Conservation (phyloP, 2,329 filamentous ascomycete species). For the Arthroderma uncinatum region DNA sequence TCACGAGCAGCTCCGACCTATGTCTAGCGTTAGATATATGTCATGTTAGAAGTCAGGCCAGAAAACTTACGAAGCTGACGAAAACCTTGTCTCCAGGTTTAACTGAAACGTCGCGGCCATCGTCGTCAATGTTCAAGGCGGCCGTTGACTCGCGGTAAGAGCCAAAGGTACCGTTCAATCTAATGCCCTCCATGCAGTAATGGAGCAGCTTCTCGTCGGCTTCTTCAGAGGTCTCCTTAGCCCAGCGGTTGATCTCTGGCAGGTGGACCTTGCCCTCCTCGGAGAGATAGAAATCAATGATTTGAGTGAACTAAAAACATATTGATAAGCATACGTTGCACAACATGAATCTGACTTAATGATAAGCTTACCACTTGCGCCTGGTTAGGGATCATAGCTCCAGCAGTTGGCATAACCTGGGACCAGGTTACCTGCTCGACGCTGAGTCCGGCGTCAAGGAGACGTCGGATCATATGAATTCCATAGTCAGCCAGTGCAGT, state of each 20-base stretch:
- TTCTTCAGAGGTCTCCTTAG: conserved; percentile 25
- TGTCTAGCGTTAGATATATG: conserved; percentile 50
- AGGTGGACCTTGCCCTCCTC: conserved; percentile 34
- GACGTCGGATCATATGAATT: conserved; percentile 50
- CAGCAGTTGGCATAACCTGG: conserved; percentile 57
- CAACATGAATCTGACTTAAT: conserved; percentile 33
- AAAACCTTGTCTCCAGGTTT: conserved; percentile 34
- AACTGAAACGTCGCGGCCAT: conserved; percentile 34
- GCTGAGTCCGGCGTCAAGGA: conserved; percentile 53
- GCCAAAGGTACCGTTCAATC: conserved; percentile 45
- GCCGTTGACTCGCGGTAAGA: conserved; percentile 37
- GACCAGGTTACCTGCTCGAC: conserved; percentile 58
- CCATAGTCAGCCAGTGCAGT: conserved; percentile 54
- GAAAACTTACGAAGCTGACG: conserved; percentile 45
- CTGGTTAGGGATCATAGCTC: conserved; percentile 59
- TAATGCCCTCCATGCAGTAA: conserved; percentile 21
- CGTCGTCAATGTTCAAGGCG: conserved; percentile 26
- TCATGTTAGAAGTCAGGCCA: conserved; percentile 49
- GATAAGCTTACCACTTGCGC: conserved; percentile 18
- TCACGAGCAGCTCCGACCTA: conserved; percentile 28
- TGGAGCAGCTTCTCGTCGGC: conserved; percentile 17
- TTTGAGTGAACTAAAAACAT: conserved; percentile 33
- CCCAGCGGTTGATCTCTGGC: conserved; percentile 34
- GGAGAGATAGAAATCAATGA: conserved; percentile 35
- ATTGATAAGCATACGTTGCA: conserved; percentile 44